Conservation (phyloP, 352 stramenopile species). For the Phytophthora cryptogea region DNA sequence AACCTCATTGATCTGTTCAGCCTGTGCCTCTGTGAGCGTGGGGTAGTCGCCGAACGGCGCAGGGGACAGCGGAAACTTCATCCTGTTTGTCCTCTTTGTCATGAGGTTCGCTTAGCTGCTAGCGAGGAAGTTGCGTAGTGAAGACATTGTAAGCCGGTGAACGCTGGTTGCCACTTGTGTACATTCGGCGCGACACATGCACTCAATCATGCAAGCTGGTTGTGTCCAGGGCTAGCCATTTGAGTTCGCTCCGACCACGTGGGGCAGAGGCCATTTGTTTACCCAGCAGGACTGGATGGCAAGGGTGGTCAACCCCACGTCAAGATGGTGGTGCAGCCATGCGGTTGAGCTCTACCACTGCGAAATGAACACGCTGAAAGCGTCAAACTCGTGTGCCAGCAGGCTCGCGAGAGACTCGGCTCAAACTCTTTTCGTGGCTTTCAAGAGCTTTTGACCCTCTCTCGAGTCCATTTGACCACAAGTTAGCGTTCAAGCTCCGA, state of each 20-base stretch:
- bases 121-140: constrained; percentile 25
- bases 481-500: constrained; percentile 8
- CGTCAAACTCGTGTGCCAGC: constrained; percentile 4
- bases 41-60: constrained; percentile 32
- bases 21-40: constrained; percentile 16
- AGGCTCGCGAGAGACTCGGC: constrained; percentile 18
- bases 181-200: constrained; percentile 29
- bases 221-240: constrained; percentile 14
- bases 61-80: constrained; percentile 37
- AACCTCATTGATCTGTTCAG: constrained; percentile 19
- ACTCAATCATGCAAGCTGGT: constrained; percentile 18
- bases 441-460: background rate
- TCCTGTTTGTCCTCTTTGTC: constrained; percentile 10
- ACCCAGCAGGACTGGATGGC: background rate
- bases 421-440: constrained; percentile 18
- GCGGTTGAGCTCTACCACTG: constrained; percentile 14
- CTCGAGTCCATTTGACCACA: constrained; percentile 11
- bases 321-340: constrained; percentile 10
- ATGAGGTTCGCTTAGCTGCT: constrained; percentile 1
- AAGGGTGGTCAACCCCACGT: constrained; percentile 7
- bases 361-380: constrained; percentile 15
- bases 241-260: constrained; percentile 9
- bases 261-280: constrained; percentile 1
- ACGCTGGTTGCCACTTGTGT: constrained; percentile 4
- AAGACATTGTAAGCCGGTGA: constrained; percentile 2